These are phyloP conservation scores for Pochonia chlamydosporia DNA, from an alignment of 2,329 filamentous ascomycete species.

Conservation along the genomic window DNA sequence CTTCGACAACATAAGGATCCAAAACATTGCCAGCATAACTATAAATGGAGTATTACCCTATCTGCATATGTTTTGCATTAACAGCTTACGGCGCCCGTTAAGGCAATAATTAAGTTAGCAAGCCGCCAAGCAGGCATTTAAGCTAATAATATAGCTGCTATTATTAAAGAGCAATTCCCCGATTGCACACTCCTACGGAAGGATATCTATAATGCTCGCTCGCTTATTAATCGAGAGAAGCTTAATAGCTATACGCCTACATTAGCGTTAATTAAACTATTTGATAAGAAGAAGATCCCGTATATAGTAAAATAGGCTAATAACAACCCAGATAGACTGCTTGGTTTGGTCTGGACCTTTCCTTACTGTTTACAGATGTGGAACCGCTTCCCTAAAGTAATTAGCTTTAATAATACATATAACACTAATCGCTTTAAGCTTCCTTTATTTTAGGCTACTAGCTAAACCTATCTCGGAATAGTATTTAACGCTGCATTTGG, in stretches of 20 bases:
- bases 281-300: conserved; percentile 12
- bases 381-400: conserved; percentile 11
- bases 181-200: conserved; percentile 7
- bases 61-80: conserved; percentile 10
- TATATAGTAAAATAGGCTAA: conserved; percentile 13
- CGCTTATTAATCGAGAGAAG: conserved; percentile 12
- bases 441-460: too few relatives aligned
- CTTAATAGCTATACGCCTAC: conserved; percentile 9
- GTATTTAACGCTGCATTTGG: background rate
- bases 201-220: conserved; percentile 13
- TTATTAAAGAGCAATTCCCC: conserved; percentile 10
- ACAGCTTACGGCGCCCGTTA: conserved; percentile 7
- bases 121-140: conserved; percentile 12
- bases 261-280: conserved; percentile 14
- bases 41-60: background rate
- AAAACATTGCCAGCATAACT: background rate
- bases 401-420: conserved; percentile 13
- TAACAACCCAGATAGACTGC: conserved; percentile 9
- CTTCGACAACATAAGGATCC: background rate
- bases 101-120: conserved; percentile 8
- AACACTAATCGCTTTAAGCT: conserved; percentile 13
- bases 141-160: conserved; percentile 9
- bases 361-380: conserved; percentile 11
- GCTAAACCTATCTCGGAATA: background rate
- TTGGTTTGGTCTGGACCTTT: conserved; percentile 13